phyloP scores from a whole-genome alignment of 805 yeast genomes.

The Candida coleopterorum region DNA sequence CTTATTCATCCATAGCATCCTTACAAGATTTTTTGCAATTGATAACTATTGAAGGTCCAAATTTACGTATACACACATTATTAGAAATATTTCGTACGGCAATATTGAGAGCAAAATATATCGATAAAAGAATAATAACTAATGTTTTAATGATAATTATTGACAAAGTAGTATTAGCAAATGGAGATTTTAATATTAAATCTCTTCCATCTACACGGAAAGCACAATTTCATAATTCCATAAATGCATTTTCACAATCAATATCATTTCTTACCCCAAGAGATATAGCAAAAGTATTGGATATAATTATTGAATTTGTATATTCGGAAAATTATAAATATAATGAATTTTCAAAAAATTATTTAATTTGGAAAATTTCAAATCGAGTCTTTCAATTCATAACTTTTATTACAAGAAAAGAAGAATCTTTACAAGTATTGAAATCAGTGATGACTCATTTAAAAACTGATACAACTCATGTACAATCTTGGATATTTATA shows the following conservation, averaged over 20 bases:
- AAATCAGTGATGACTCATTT: background rate
- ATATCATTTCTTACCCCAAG: slow-evolving; percentile 19
- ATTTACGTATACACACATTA: slow-evolving; percentile 2
- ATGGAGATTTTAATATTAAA: background rate
- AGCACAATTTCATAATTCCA: slow-evolving; percentile 16
- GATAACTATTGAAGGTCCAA: background rate
- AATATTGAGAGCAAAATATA: slow-evolving; percentile 1
- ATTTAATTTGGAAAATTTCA: slow-evolving; percentile 1
- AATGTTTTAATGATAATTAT: slow-evolving; percentile 3
- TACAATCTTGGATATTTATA: slow-evolving; percentile 14
- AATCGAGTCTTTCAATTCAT: slow-evolving; percentile 8
- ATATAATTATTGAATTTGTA: background rate
- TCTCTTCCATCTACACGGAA: background rate
- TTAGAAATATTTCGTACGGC: slow-evolving; percentile 9
- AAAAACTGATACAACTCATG: background rate
- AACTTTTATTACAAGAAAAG: slow-evolving; percentile 8
- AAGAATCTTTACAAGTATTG: slow-evolving; percentile 1
- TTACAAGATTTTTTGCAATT: background rate
- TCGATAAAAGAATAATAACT: slow-evolving; percentile 4
- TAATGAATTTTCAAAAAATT: slow-evolving; percentile 1
- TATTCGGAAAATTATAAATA: slow-evolving; percentile 1
- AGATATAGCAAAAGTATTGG: slow-evolving; percentile 13
- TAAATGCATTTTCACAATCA: slow-evolving; percentile 27
- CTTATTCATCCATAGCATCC: background rate
- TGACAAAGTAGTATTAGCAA: background rate